Percentiles rank a stretch among this genome's conserved stretches.
Conservation (phyloP, 192 early-diverging fungal genomes). For the Coemansia sp. region DNA sequence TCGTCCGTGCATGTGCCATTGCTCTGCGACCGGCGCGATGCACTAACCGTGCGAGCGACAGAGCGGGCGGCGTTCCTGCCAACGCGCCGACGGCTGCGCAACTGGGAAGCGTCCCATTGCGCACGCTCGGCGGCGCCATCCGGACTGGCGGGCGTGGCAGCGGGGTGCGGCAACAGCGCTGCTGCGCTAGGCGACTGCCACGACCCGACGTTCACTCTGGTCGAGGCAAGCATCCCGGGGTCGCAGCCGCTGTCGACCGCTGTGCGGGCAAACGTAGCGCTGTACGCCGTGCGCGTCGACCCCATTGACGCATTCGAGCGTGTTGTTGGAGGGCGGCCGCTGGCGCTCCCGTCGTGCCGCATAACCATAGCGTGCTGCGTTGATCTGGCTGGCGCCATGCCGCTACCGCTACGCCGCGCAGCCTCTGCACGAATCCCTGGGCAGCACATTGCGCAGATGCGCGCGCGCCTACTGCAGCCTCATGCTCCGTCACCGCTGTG, state of each 20-base stretch:
- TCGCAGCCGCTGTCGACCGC: conserved; percentile 42
- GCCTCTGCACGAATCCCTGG: conserved; percentile 26
- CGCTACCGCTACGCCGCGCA: conserved; percentile 40
- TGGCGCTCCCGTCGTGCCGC: conserved; percentile 35
- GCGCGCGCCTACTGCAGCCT: not conserved
- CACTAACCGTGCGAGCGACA: conserved; percentile 23
- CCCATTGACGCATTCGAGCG: conserved; percentile 52
- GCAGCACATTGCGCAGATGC: conserved; percentile 17
- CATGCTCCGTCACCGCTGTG: not conserved
- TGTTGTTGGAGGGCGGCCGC: conserved; percentile 10
- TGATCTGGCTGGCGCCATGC: conserved; percentile 40
- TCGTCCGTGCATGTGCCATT: conserved; percentile 23
- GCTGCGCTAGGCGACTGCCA: conserved; percentile 26
- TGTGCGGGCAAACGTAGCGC: conserved; percentile 22
- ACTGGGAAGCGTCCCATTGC: conserved; percentile 18
- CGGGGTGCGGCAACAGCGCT: conserved; percentile 1
- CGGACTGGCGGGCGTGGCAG: not conserved
- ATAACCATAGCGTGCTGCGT: conserved; percentile 40
- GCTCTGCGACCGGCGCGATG: conserved; percentile 37
- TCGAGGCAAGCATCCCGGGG: conserved; percentile 51
- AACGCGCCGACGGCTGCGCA: conserved; percentile 34
- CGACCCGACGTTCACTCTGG: conserved; percentile 28
- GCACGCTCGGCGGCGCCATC: not conserved
- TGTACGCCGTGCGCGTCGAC: conserved; percentile 39
- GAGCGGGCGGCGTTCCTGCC: conserved; percentile 30